These are phyloP conservation scores for Kluyveromyces sp. DNA, from an alignment of 1,139 yeast species.

Conservation along the genomic window DNA sequence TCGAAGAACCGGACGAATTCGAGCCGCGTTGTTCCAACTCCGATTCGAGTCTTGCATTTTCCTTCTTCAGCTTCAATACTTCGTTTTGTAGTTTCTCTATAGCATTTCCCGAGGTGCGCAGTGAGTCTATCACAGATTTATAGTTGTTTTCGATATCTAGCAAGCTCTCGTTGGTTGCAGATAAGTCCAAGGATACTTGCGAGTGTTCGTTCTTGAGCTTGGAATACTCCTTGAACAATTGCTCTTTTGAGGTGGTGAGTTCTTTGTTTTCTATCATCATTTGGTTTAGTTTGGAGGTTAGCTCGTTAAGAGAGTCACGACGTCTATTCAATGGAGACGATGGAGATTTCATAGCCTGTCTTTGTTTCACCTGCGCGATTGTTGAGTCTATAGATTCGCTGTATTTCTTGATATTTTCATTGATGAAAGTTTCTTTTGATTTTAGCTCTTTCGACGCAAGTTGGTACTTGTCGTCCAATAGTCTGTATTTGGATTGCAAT, in stretches of 20 bases:
- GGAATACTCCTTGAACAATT: slow-evolving; percentile 19
- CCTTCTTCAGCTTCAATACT: slow-evolving; percentile 49
- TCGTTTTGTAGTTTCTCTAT: slow-evolving; percentile 68
- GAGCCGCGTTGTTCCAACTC: slow-evolving; percentile 44
- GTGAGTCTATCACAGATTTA: slow-evolving; percentile 62
- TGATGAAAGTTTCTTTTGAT: slow-evolving; percentile 11
- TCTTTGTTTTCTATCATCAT: slow-evolving; percentile 18
- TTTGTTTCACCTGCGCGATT: slow-evolving; percentile 11
- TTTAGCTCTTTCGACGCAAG: slow-evolving; percentile 29
- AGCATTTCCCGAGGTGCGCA: slow-evolving; percentile 69
- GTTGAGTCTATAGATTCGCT: slow-evolving; percentile 14
- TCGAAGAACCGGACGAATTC: slow-evolving; percentile 43
- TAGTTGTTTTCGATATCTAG: slow-evolving; percentile 47
- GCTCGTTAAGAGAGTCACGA: slow-evolving; percentile 16
- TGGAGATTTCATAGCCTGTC: slow-evolving; percentile 9
- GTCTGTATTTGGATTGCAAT: slow-evolving; percentile 40
- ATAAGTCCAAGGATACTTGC: slow-evolving; percentile 15
- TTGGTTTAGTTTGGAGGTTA: slow-evolving; percentile 15
- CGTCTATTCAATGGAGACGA: slow-evolving; percentile 6
- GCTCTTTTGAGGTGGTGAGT: slow-evolving; percentile 16
- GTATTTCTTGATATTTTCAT: slow-evolving; percentile 14
- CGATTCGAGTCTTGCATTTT: slow-evolving; percentile 47
- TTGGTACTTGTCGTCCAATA: slow-evolving; percentile 40
- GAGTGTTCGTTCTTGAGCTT: slow-evolving; percentile 17
- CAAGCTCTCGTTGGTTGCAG: slow-evolving; percentile 27